Evolutionary conservation across 2,329 filamentous ascomycete species (phyloP).

Genomic region (Phialophora verrucosa): DNA sequence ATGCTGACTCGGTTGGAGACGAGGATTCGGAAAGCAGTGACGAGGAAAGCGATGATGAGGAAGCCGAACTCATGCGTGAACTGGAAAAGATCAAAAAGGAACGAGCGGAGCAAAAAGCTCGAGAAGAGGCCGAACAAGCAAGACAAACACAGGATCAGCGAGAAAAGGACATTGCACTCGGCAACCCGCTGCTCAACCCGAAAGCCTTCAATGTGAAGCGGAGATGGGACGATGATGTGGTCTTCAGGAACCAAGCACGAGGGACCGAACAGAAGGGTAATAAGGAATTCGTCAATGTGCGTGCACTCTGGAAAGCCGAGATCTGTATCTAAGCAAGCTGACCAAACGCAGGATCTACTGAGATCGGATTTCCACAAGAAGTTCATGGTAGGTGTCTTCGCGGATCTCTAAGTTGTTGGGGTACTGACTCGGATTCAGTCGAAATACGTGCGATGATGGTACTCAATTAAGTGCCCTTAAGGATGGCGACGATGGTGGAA

Average conservation of each 20-base stretch:
- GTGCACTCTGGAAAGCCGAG: slow-evolving; percentile 43
- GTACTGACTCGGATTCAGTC: slow-evolving; percentile 44
- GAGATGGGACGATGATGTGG: slow-evolving; percentile 96
- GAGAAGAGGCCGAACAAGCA: slow-evolving; percentile 80
- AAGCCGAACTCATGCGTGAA: slow-evolving; percentile 89
- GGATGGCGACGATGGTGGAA: background rate
- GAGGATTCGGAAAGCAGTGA: slow-evolving; percentile 64
- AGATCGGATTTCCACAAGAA: slow-evolving; percentile 97
- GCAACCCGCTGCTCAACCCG: slow-evolving; percentile 86
- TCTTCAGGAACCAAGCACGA: slow-evolving; percentile 98
- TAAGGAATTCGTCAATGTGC: slow-evolving; percentile 94
- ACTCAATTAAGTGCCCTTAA: background rate
- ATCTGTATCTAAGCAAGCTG: slow-evolving; percentile 15
- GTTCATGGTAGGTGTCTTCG: slow-evolving; percentile 74
- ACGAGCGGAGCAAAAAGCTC: slow-evolving; percentile 77
- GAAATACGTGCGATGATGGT: slow-evolving; percentile 54
- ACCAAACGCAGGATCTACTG: slow-evolving; percentile 71
- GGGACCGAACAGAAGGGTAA: slow-evolving; percentile 90
- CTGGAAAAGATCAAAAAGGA: slow-evolving; percentile 92
- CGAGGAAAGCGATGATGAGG: slow-evolving; percentile 73
- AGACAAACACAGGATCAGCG: slow-evolving; percentile 80
- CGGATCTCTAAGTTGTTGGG: background rate
- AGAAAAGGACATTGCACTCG: slow-evolving; percentile 86
- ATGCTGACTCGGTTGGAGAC: slow-evolving; percentile 72
- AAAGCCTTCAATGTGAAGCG: slow-evolving; percentile 87